phyloP scores from a whole-genome alignment of 2,329 filamentous ascomycete species.

The Dichotomopilus funicola region DNA sequence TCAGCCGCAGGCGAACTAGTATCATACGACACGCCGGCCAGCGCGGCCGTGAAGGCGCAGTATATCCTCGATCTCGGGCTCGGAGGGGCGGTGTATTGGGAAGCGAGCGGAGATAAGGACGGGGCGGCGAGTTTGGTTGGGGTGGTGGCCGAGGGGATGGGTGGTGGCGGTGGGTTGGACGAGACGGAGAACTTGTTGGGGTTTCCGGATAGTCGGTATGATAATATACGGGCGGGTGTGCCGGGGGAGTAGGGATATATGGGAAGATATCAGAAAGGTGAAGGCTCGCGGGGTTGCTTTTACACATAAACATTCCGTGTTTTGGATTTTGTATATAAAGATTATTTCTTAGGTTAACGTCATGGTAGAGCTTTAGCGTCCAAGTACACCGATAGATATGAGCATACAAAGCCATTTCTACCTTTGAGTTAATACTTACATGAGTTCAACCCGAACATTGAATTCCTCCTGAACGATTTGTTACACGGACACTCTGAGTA shows the following conservation, averaged over 20 bases:
- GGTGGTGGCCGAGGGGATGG: constrained; percentile 41
- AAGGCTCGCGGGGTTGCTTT: not conserved
- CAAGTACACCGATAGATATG: no score
- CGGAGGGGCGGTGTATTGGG: constrained; percentile 81
- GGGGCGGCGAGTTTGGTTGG: constrained; percentile 52
- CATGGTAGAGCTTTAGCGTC: no score
- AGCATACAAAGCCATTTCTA: no score
- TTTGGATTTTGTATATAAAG: not conserved
- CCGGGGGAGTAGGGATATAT: constrained; percentile 13
- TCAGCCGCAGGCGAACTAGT: constrained; percentile 52
- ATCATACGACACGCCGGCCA: constrained; percentile 58
- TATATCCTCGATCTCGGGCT: constrained; percentile 57
- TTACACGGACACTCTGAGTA: no score
- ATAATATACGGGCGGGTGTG: constrained; percentile 43
- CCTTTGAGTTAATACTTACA: no score
- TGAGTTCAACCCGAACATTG: no score
- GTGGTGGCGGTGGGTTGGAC: constrained; percentile 37
- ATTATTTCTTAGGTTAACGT: no score
- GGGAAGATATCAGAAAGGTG: not conserved
- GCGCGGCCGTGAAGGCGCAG: constrained; percentile 53
- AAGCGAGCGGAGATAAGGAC: constrained; percentile 60
- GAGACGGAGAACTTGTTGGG: constrained; percentile 43
- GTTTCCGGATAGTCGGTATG: constrained; percentile 52
- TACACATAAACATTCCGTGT: not conserved
- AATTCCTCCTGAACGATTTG: no score